These are phyloP conservation scores for Penicillium sp. DNA, from an alignment of 2,329 filamentous ascomycete genomes.

Conservation along the genomic window DNA sequence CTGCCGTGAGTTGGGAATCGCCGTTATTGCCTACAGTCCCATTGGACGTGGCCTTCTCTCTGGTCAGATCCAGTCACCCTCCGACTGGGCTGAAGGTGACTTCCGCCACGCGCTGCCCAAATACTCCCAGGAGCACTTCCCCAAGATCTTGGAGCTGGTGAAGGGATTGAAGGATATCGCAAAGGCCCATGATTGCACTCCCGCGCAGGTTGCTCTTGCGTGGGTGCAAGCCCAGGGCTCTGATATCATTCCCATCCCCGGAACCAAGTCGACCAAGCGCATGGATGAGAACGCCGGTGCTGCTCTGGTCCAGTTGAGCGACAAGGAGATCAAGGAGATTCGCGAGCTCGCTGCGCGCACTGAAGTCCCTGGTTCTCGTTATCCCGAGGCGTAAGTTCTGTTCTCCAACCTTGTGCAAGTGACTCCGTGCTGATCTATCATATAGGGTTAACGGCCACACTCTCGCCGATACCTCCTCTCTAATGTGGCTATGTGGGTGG, in stretches of 20 bases:
- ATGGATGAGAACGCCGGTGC: conserved; percentile 20
- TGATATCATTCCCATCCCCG: conserved; percentile 29
- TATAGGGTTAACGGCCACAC: background rate
- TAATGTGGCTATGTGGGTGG: background rate
- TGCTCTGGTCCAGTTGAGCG: conserved; percentile 13
- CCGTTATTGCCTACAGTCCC: conserved; percentile 55
- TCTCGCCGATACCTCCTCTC: background rate
- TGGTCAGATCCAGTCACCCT: conserved; percentile 44
- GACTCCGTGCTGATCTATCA: background rate
- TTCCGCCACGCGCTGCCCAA: conserved; percentile 46
- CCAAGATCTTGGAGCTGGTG: conserved; percentile 52
- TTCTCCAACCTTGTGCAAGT: background rate
- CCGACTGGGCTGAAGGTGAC: conserved; percentile 48
- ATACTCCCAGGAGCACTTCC: conserved; percentile 49
- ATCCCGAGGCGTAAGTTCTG: background rate
- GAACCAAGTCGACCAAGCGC: conserved; percentile 21
- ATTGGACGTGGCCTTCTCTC: conserved; percentile 57
- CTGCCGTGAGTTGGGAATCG: conserved; percentile 54
- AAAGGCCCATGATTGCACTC: conserved; percentile 51
- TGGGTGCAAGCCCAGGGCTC: conserved; percentile 58
- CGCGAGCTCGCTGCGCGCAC: background rate
- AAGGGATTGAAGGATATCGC: conserved; percentile 48
- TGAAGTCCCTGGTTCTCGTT: background rate
- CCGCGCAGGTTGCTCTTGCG: conserved; percentile 56
- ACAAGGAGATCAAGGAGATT: conserved; percentile 20